A percentile compares a stretch with the other conserved stretches of the same genome.
Conservation (phyloP, 495 filamentous ascomycete species). For the Penicillium bialowiezense region DNA sequence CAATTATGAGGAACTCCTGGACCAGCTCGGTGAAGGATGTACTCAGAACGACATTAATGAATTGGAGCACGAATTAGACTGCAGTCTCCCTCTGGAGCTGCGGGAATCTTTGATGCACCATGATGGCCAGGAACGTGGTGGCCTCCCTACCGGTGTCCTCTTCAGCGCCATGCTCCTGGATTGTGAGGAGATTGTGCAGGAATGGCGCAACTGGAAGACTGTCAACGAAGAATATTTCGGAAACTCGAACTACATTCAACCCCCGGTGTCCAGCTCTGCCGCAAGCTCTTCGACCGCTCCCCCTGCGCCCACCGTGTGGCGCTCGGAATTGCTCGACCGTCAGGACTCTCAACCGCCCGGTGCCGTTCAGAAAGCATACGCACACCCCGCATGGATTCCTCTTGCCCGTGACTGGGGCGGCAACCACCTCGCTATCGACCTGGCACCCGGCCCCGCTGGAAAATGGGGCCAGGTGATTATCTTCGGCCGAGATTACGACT, state of each 20-base stretch:
- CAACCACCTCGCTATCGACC: conserved; percentile 91
- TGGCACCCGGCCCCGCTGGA: conserved; percentile 86
- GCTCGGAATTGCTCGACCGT: conserved; percentile 76
- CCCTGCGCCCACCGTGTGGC: conserved; percentile 65
- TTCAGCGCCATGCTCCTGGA: conserved; percentile 95
- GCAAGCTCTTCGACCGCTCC: conserved; percentile 59
- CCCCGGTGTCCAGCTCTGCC: conserved; percentile 62
- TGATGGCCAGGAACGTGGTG: conserved; percentile 94
- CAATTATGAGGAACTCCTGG: conserved; percentile 90
- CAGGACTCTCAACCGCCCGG: conserved; percentile 87
- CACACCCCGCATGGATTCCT: conserved; percentile 94
- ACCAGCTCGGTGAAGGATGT: conserved; percentile 87
- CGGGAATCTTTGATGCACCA: conserved; percentile 88
- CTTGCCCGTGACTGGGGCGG: conserved; percentile 97
- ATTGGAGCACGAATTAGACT: conserved; percentile 92
- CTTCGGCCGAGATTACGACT: conserved; percentile 96
- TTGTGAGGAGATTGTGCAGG: conserved; percentile 96
- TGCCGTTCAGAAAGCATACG: conserved; percentile 88
- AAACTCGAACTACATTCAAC: conserved; percentile 48
- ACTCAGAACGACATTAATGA: conserved; percentile 96
- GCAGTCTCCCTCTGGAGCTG: conserved; percentile 88
- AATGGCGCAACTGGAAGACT: conserved; percentile 93
- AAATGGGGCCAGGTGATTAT: conserved; percentile 96
- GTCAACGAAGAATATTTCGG: conserved; percentile 87
- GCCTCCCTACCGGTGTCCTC: conserved; percentile 85